Conservation (phyloP, 2,329 filamentous ascomycete genomes). For the Aspergillus tanneri region DNA sequence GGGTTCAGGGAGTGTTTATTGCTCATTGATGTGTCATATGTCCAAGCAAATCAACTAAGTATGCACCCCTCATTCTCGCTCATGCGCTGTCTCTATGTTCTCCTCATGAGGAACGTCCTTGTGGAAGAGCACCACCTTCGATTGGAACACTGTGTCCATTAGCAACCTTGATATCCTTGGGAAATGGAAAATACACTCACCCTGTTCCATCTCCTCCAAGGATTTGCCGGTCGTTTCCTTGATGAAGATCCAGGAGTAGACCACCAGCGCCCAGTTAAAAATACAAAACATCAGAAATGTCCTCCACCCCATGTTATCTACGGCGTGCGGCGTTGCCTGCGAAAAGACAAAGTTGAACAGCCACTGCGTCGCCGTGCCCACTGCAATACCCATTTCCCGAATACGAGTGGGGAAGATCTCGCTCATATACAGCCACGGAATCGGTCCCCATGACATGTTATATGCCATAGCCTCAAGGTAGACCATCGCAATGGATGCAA, state of each 20-base stretch:
- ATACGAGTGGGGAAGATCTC: conserved; percentile 44
- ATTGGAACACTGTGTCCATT: conserved; percentile 7
- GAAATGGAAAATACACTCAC: neutral
- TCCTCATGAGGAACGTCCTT: conserved; percentile 1
- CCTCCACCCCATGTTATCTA: conserved; percentile 41
- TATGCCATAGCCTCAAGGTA: conserved; percentile 34
- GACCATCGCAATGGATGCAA: conserved; percentile 53
- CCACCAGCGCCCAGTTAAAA: conserved; percentile 35
- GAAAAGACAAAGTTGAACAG: conserved; percentile 46
- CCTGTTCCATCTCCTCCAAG: conserved; percentile 42
- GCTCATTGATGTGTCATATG: too few species aligned
- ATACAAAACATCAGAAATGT: conserved; percentile 44
- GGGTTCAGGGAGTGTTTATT: too few species aligned
- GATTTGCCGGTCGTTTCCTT: conserved; percentile 43
- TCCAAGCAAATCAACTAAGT: too few species aligned
- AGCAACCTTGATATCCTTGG: neutral
- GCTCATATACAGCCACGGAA: conserved; percentile 38
- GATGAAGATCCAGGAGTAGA: conserved; percentile 38
- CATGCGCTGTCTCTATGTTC: conserved; percentile 1
- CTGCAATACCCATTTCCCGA: conserved; percentile 39
- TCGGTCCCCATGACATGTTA: conserved; percentile 37
- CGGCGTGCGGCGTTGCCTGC: conserved; percentile 42
- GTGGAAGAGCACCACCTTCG: neutral
- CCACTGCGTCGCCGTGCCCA: conserved; percentile 40
- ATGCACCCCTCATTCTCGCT: neutral